Conservation (phyloP, 495 filamentous ascomycete species). For the Xylaria castorea region DNA sequence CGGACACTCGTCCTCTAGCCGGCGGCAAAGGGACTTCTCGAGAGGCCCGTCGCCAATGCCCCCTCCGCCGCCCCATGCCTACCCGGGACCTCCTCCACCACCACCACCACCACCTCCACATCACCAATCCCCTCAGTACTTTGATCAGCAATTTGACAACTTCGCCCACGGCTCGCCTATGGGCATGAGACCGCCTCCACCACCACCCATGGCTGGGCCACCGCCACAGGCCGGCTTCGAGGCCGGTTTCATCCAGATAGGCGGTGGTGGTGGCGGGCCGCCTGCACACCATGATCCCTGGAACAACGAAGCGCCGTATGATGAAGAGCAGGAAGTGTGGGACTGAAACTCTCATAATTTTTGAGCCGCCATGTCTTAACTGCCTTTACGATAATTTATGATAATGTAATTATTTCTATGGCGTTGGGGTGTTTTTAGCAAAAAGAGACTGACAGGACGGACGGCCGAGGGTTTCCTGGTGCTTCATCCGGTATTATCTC, state of each 20-base stretch:
- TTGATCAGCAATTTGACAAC: conserved; percentile 29
- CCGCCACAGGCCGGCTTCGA: conserved; percentile 37
- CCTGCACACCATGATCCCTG: conserved; percentile 18
- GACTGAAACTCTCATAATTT: background rate
- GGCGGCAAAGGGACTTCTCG: conserved; percentile 21
- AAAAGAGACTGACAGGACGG: background rate
- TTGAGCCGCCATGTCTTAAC: background rate
- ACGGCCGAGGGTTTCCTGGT: background rate
- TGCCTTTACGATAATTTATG: background rate
- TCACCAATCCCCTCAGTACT: conserved; percentile 29
- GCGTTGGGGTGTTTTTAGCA: background rate
- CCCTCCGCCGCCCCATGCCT: background rate
- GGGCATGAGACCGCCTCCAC: conserved; percentile 20
- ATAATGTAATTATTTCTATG: conserved; percentile 12
- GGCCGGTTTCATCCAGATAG: conserved; percentile 39
- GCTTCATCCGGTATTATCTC: background rate
- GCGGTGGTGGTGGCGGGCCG: conserved; percentile 29
- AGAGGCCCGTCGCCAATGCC: conserved; percentile 25
- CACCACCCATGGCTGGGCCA: conserved; percentile 25
- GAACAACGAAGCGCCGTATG: background rate
- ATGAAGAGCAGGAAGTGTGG: conserved; percentile 20
- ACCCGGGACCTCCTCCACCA: conserved; percentile 1
- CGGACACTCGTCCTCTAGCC: conserved; percentile 17
- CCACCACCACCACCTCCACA: conserved; percentile 11
- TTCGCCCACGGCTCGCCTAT: background rate